Percentiles rank a stretch among this genome's conserved stretches.
Evolutionary conservation across 306 rosid species (phyloP).

Genomic region (Hippophae gyantsensis): DNA sequence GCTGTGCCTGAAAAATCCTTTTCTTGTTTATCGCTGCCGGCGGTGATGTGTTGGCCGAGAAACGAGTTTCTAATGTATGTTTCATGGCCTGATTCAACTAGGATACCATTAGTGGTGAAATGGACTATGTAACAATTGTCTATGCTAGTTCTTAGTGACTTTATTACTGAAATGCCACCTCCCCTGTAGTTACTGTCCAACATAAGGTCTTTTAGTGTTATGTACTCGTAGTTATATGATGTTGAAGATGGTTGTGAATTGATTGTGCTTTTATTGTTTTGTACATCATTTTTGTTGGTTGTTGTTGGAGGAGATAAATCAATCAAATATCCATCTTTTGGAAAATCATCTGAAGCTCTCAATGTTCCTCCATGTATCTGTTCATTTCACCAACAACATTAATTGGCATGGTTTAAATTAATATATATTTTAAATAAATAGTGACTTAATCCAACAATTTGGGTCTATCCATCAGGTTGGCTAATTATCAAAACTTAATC

Average conservation of each 20-base stretch:
- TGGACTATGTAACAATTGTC: conserved; percentile 85
- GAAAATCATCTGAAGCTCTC: conserved; percentile 55
- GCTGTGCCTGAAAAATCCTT: conserved; percentile 71
- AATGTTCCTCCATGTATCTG: conserved; percentile 89
- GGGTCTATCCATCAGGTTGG: background rate
- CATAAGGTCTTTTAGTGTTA: conserved; percentile 58
- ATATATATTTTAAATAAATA: background rate
- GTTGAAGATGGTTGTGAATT: conserved; percentile 28
- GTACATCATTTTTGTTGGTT: background rate
- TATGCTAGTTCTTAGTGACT: conserved; percentile 66
- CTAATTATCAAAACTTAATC: background rate
- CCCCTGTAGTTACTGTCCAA: conserved; percentile 79
- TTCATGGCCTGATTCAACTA: conserved; percentile 71
- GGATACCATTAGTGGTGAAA: conserved; percentile 65
- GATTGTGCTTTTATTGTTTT: conserved; percentile 12
- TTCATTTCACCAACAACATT: conserved; percentile 5
- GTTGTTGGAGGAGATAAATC: conserved; percentile 47
- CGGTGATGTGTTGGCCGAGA: conserved; percentile 88
- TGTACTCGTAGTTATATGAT: conserved; percentile 63
- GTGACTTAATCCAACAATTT: background rate
- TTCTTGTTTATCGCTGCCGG: conserved; percentile 51
- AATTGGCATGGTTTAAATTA: background rate
- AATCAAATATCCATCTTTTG: conserved; percentile 47
- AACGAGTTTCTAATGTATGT: conserved; percentile 73
- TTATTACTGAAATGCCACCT: conserved; percentile 65